Base-by-base conservation (phyloP, 345 rosid species). In the Iberis pinnata region DNA sequence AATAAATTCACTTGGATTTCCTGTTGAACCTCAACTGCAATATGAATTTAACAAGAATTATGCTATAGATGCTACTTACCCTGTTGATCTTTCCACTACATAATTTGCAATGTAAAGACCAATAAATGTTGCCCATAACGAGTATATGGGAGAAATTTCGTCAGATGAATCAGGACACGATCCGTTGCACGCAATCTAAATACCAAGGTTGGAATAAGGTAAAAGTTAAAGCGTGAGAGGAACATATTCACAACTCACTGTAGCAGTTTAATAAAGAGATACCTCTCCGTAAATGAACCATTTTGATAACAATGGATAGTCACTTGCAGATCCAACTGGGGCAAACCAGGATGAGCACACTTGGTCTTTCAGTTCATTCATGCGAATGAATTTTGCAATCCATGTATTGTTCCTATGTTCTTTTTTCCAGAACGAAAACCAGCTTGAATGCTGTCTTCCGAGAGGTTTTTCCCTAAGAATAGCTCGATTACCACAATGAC, bases 241-340 rank as follows among this genome's bases (percentile, higher is more conserved):
- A 29, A 44, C 18, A 43, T 44, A 32, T 33, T n/a, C 10, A 47
- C 37, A 51, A 43, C 36, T 40, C 40, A 50, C 3, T 16, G 54
- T n/a, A 38, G 11, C 12, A 53, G 47, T 31, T 13, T 12, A 50
- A 53, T 37, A 33, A 56, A 49, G 41, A 26, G 47, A 27, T 74
- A 92, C 98, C 95, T 92, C 95, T 55, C 97, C 98, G 31, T 92
- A 92, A 31, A 92, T 80, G 71, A 92, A 94, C 98, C 98, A 92
- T 70, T 92, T 92, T 27, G 98, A 88, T 53, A 92, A 58, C 54
- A 92, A 84, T 32, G 98, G 98, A 78, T 92, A 92, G 64, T 92
- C 98, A 74, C 89, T 83, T 18, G 97, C 98, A 68, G 95, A 85
- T 49, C 98, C 98, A 69, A 92, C 98, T 7, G 98, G 96, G 67